Evolutionary conservation across 345 rosid genomes (phyloP).

Genomic region (Streptanthus diversifolius): DNA sequence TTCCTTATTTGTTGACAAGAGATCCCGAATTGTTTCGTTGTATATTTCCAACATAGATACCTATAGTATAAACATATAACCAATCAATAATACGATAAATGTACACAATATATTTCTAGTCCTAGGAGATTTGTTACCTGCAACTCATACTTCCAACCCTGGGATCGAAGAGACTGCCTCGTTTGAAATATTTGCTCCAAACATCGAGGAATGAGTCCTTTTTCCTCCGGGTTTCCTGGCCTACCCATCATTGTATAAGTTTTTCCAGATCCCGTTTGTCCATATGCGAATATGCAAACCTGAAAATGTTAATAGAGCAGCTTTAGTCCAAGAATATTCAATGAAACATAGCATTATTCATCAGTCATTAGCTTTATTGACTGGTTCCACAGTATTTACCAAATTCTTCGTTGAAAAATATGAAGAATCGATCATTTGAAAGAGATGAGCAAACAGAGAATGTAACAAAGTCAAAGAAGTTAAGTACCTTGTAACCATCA

Average conservation of each 20-base stretch:
- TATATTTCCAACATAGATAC: conserved; percentile 98
- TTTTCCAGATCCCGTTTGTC: conserved; percentile 98
- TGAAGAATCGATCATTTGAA: neutral
- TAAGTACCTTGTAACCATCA: conserved; percentile 92
- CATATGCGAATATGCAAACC: conserved; percentile 98
- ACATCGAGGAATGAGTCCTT: conserved; percentile 89
- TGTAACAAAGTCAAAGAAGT: neutral
- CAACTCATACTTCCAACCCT: conserved; percentile 98
- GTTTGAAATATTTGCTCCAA: conserved; percentile 91
- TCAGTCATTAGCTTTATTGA: neutral
- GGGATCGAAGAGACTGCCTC: conserved; percentile 72
- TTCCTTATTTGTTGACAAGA: conserved; percentile 67
- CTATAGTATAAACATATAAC: conserved; percentile 32
- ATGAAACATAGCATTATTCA: neutral
- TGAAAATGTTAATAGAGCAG: conserved; percentile 28
- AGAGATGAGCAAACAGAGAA: neutral
- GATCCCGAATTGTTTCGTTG: conserved; percentile 87
- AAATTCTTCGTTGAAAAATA: neutral
- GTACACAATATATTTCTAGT: neutral
- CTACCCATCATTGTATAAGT: conserved; percentile 99
- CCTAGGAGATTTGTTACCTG: conserved; percentile 46
- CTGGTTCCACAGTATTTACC: neutral
- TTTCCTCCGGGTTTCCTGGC: conserved; percentile 60
- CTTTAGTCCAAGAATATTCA: neutral
- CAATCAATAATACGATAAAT: neutral